Evolutionary conservation across 2,329 filamentous ascomycete species (phyloP).

Genomic region (Gaeumannomyces tritici): DNA sequence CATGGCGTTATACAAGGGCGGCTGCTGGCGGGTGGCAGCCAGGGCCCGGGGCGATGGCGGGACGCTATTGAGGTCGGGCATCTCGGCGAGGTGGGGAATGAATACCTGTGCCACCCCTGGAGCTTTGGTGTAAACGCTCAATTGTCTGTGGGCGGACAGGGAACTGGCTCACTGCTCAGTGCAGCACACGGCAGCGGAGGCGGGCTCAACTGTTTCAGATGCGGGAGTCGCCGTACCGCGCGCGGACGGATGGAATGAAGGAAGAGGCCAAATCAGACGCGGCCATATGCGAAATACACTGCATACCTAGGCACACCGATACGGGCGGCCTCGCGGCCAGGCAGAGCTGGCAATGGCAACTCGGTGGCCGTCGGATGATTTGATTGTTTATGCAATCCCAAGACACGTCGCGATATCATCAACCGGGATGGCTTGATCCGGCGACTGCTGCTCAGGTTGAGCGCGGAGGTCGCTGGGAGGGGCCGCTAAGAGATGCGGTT

Average conservation of each 20-base stretch:
- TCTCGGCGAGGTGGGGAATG: constrained; percentile 12
- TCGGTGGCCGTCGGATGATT: neutral
- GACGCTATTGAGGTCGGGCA: constrained; percentile 49
- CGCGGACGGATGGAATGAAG: neutral
- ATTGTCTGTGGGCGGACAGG: neutral
- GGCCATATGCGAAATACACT: neutral
- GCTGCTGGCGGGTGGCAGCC: constrained; percentile 26
- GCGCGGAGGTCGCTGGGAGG: neutral
- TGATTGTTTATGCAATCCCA: neutral
- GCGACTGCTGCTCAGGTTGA: neutral
- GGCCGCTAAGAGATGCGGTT: no score
- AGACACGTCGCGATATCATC: neutral
- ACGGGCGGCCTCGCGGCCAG: neutral
- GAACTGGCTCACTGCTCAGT: neutral
- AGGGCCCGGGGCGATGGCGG: constrained; percentile 38
- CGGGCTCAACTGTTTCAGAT: neutral
- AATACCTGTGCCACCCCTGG: neutral
- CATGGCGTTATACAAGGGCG: constrained; percentile 27
- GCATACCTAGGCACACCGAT: neutral
- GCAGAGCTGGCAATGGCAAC: neutral
- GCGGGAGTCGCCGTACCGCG: neutral
- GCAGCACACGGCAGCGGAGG: neutral
- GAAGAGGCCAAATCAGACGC: neutral
- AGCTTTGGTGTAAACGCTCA: neutral
- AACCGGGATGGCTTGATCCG: neutral